phyloP scores from a whole-genome alignment of 192 early-diverging fungal species.

The Rhizoclosmatium sp. region DNA sequence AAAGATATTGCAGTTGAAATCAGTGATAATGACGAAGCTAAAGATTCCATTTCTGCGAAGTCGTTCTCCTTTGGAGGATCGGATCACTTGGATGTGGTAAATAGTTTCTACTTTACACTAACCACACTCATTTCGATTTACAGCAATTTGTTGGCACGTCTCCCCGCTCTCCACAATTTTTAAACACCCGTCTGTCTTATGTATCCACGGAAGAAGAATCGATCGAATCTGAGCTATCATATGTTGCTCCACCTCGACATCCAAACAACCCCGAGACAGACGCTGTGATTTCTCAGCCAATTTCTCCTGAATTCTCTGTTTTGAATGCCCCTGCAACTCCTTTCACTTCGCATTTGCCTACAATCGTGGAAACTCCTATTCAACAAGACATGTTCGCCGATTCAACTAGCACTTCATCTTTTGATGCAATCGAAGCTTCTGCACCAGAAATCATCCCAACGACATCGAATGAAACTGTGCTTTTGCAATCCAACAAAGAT shows the following conservation, averaged over 20 bases:
- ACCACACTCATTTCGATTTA: no score
- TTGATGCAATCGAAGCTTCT: not conserved
- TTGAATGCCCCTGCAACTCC: not conserved
- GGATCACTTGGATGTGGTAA: not conserved
- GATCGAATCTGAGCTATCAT: not conserved
- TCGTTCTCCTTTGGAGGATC: not conserved
- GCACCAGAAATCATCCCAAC: not conserved
- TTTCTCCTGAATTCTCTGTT: not conserved
- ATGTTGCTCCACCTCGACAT: not conserved
- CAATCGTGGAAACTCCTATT: not conserved
- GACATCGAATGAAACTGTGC: not conserved
- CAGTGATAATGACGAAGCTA: no score
- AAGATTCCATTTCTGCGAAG: not conserved
- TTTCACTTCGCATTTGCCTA: not conserved
- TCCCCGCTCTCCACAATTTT: not conserved
- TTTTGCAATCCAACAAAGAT: no score
- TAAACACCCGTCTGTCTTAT: no score
- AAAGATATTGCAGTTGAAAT: no score
- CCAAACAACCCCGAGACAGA: not conserved
- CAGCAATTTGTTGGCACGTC: not conserved
- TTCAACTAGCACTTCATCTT: not conserved
- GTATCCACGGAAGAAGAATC: no score
- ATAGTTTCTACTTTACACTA: no score
- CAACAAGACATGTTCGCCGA: not conserved
- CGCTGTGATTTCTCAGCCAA: not conserved